Conservation (phyloP, 2,329 filamentous ascomycete genomes). For the Aspergillus tamarii region DNA sequence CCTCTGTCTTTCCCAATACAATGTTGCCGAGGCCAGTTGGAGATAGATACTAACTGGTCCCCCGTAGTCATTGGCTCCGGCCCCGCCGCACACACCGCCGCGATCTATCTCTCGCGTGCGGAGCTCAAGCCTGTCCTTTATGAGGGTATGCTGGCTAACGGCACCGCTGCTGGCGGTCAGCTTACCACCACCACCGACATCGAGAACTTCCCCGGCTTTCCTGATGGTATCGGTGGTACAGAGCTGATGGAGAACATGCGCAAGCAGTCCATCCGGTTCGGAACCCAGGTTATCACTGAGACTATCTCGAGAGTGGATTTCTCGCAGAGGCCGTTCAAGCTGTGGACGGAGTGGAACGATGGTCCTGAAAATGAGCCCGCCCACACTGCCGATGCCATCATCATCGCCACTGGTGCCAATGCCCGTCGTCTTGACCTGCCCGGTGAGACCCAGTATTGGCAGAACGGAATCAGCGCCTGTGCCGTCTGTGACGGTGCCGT, state of each 20-base stretch:
- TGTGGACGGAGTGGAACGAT: constrained; percentile 87
- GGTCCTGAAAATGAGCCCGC: constrained; percentile 66
- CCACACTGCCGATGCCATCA: constrained; percentile 88
- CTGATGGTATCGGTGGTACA: constrained; percentile 80
- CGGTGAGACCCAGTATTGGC: constrained; percentile 96
- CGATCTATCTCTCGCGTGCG: constrained; percentile 91
- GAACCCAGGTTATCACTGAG: constrained; percentile 89
- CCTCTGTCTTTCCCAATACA: neutral
- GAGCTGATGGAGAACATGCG: constrained; percentile 97
- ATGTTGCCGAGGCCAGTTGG: neutral
- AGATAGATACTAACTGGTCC: constrained; percentile 7
- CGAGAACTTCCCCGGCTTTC: constrained; percentile 97
- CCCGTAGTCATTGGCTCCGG: constrained; percentile 82
- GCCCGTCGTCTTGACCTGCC: constrained; percentile 79
- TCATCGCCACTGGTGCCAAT: constrained; percentile 94
- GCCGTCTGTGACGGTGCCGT: constrained; percentile 97
- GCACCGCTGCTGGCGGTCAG: constrained; percentile 93
- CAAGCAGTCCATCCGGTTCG: constrained; percentile 86
- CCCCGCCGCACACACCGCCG: constrained; percentile 95
- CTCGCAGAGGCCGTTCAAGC: constrained; percentile 82
- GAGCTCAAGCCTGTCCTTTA: constrained; percentile 95
- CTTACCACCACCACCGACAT: constrained; percentile 97
- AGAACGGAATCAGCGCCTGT: constrained; percentile 93
- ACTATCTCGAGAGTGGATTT: constrained; percentile 90
- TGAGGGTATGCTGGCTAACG: constrained; percentile 97